phyloP scores from a whole-genome alignment of 345 rosid genomes.

The Populus deltoides region DNA sequence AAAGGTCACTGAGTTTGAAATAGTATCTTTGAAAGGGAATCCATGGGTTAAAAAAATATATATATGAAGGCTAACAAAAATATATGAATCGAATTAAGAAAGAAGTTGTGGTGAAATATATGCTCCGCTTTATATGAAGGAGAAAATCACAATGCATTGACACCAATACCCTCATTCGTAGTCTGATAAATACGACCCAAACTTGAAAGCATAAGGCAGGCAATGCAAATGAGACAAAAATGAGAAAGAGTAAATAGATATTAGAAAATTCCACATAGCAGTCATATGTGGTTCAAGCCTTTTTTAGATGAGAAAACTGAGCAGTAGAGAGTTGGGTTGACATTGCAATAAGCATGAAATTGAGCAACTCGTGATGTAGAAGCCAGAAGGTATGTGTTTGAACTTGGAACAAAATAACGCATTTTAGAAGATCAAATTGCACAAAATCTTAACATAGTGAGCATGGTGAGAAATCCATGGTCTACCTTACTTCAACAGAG shows the following conservation, averaged over 20 bases:
- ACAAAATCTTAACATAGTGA: neutral
- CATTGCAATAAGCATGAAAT: conserved; percentile 82
- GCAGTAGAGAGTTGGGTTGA: conserved; percentile 85
- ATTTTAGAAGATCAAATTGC: conserved; percentile 27
- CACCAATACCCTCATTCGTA: neutral
- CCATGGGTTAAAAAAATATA: neutral
- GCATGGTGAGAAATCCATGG: conserved; percentile 4
- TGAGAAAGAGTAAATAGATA: conserved; percentile 8
- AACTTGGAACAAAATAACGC: conserved; percentile 52
- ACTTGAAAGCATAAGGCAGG: neutral
- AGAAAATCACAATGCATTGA: neutral
- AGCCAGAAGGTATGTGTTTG: conserved; percentile 72
- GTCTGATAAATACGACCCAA: neutral
- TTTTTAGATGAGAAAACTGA: neutral
- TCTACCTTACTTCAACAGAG: conserved; percentile 76
- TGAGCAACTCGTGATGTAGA: conserved; percentile 90
- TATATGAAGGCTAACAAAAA: neutral
- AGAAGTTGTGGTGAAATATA: neutral
- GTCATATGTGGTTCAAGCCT: neutral
- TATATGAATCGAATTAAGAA: neutral
- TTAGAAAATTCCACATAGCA: neutral
- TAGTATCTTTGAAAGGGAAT: neutral
- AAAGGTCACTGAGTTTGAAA: neutral
- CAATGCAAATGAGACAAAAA: neutral
- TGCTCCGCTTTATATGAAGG: neutral